These are phyloP conservation scores for Fusarium anthophilum DNA, from an alignment of 2,329 filamentous ascomycete genomes.

Conservation along the genomic window DNA sequence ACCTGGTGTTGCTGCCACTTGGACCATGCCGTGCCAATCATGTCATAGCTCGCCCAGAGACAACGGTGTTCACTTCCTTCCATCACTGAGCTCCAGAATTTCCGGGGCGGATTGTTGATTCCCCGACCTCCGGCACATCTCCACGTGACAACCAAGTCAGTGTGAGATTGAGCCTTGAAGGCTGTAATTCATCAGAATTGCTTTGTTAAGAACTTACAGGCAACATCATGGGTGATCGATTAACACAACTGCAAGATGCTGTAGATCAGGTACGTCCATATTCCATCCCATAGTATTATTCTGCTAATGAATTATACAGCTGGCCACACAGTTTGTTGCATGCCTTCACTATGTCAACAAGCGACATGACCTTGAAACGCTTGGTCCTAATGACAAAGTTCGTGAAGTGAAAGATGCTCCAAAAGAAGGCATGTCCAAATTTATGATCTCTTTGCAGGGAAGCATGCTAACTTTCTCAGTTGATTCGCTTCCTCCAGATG, in stretches of 20 bases:
- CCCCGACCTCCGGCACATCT: slow-evolving; percentile 34
- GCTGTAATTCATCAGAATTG: background rate
- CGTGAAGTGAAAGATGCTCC: slow-evolving; percentile 65
- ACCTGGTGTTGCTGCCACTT: slow-evolving; percentile 33
- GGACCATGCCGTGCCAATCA: slow-evolving; percentile 40
- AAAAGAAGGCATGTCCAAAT: slow-evolving; percentile 57
- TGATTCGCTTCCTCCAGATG: slow-evolving; percentile 68
- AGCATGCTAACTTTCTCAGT: slow-evolving; percentile 51
- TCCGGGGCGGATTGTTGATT: slow-evolving; percentile 44
- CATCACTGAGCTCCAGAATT: slow-evolving; percentile 20
- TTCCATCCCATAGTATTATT: too few relatives aligned
- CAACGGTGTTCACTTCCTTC: slow-evolving; percentile 51
- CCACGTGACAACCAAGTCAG: slow-evolving; percentile 31
- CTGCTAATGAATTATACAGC: slow-evolving; percentile 52
- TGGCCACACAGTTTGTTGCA: slow-evolving; percentile 74
- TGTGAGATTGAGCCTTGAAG: background rate
- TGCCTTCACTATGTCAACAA: slow-evolving; percentile 72
- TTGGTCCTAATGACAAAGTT: slow-evolving; percentile 67
- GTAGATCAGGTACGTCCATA: slow-evolving; percentile 73
- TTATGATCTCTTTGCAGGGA: background rate
- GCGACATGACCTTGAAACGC: slow-evolving; percentile 72
- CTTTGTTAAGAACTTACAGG: slow-evolving; percentile 3
- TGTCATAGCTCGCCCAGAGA: slow-evolving; percentile 40
- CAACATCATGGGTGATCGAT: slow-evolving; percentile 73
- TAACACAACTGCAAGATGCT: slow-evolving; percentile 87